phyloP scores from a whole-genome alignment of 345 rosid species.

The Laguncularia racemosa region DNA sequence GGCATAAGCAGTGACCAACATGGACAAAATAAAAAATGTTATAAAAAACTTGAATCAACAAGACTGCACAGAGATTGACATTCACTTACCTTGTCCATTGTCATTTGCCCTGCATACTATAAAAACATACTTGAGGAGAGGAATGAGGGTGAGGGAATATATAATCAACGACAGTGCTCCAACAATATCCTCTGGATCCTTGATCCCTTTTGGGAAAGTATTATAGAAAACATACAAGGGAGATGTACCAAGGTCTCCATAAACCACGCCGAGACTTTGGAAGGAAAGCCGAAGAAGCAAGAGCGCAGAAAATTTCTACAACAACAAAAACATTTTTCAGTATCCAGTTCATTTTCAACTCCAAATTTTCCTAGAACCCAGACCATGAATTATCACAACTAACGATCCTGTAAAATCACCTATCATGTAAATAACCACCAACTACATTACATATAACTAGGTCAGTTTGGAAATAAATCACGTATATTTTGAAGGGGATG shows the following conservation, averaged over 20 bases:
- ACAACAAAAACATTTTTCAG: background rate
- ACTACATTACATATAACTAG: too few species aligned
- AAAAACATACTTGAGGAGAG: slow-evolving; percentile 70
- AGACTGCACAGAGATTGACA: background rate
- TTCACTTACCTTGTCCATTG: slow-evolving; percentile 61
- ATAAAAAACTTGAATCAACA: too few species aligned
- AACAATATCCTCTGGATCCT: slow-evolving; percentile 46
- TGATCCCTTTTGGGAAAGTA: slow-evolving; percentile 50
- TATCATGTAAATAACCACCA: too few species aligned
- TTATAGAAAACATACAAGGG: slow-evolving; percentile 71
- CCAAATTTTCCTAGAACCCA: too few species aligned
- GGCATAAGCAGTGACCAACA: too few species aligned
- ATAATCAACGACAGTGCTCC: slow-evolving; percentile 72
- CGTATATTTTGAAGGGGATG: too few species aligned
- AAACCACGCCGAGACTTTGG: slow-evolving; percentile 73
- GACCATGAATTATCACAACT: too few species aligned
- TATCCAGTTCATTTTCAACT: too few species aligned
- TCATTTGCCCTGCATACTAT: slow-evolving; percentile 73
- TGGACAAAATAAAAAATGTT: too few species aligned
- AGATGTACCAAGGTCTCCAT: slow-evolving; percentile 75
- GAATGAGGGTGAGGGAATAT: slow-evolving; percentile 61
- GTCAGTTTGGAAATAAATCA: too few species aligned
- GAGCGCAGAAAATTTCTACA: slow-evolving; percentile 41
- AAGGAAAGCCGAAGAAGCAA: slow-evolving; percentile 53
- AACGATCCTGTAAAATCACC: too few species aligned